These are phyloP conservation scores for Candida sithepensis DNA, from an alignment of 805 yeast species.

Conservation along the genomic window DNA sequence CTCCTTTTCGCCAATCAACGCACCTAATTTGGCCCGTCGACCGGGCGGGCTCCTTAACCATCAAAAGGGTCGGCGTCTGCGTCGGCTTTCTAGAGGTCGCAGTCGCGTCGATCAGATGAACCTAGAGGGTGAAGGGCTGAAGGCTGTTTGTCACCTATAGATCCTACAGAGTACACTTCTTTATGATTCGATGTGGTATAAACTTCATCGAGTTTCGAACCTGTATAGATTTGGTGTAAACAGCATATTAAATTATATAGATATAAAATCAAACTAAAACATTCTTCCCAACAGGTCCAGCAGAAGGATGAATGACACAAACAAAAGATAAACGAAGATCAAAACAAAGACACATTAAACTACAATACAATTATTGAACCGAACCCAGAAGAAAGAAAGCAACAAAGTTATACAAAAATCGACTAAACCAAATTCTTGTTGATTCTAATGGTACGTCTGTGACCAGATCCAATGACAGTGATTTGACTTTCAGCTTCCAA, in stretches of 20 bases:
- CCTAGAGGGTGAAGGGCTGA: too few relatives aligned
- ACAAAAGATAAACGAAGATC: not conserved
- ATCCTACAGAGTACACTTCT: too few relatives aligned
- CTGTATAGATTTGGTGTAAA: too few relatives aligned
- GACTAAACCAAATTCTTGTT: conserved; percentile 9
- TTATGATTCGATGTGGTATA: too few relatives aligned
- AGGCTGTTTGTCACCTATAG: too few relatives aligned
- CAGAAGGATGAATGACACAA: not conserved
- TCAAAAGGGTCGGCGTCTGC: not conserved
- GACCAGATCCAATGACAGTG: conserved; percentile 67
- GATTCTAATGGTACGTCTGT: conserved; percentile 53
- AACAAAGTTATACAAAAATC: not conserved
- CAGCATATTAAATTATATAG: too few relatives aligned
- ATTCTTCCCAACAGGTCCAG: not conserved
- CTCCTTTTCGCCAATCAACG: conserved; percentile 18
- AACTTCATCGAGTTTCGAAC: too few relatives aligned
- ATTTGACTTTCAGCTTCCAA: conserved; percentile 70
- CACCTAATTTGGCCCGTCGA: not conserved
- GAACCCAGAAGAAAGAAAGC: not conserved
- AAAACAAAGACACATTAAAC: not conserved
- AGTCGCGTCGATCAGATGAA: not conserved
- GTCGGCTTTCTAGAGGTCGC: not conserved
- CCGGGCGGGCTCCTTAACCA: not conserved
- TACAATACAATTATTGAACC: not conserved
- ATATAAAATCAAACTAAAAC: too few relatives aligned